Evolutionary conservation across 495 filamentous ascomycete genomes (phyloP), one percentile per base, ranked within the genome.

Genomic region (Penicillium canescens): DNA sequence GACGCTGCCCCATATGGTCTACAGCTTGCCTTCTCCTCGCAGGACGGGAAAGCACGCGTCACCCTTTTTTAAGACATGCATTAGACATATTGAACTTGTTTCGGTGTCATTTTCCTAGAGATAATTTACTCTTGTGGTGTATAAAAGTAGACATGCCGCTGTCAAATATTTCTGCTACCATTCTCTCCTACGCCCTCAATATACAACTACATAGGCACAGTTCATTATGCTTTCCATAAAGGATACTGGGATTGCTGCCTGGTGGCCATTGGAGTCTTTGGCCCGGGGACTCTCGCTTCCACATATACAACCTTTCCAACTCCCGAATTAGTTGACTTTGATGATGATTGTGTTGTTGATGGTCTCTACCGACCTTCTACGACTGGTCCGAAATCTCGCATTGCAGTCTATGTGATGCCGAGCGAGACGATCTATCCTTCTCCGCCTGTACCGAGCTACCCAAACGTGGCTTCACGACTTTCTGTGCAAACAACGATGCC

Each of bases 401-500:
- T 52, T 18, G 49, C 28, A 4, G 39, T 59, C n/a, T 54, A 38
- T 38, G 45, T 59, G 10, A 59, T 54, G 50, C 43, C 6, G 50
- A 59, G 38, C 43, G 43, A 16, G 56, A 54, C 28, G 54, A 59
- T 20, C 14, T 24, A 8, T 39, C 26, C 21, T 59, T 59, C 40
- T 26, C 23, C 18, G 43, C 50, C 20, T 59, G 56, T 40, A 43
- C 28, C 4, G 51, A 44, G 26, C 50, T 59, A 18, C 51, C 33
- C 4, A 41, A 46, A n/a, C 56, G 51, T 14, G 56, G 56, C n/a
- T 59, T 40, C 46, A 59, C 56, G 9, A 34, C 24, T 6, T 50
- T 59, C 34, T 59, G 56, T 38, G 46, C 46, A 16, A 54, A 59
- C 34, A 54, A 54, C 35, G 45, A 44, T 36, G 50, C 45, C 13